A percentile compares a stretch with the other conserved stretches of the same genome.
phyloP scores from a whole-genome alignment of 1,139 yeast species.

The Suhomyces taliae region DNA sequence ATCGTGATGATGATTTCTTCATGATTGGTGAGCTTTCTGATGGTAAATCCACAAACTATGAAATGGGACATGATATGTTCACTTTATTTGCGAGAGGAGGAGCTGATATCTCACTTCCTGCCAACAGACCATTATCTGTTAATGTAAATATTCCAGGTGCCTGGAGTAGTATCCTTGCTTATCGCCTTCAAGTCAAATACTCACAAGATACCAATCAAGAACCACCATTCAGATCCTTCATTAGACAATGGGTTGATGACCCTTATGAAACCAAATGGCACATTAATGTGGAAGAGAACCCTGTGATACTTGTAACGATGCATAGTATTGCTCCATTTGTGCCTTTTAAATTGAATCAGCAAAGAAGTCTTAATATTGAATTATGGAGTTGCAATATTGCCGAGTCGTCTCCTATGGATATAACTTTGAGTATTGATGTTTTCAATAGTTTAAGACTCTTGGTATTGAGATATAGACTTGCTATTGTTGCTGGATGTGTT shows the following conservation, averaged over 20 bases:
- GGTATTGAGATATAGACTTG: constrained; percentile 63
- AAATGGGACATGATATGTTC: constrained; percentile 34
- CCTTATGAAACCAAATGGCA: constrained; percentile 82
- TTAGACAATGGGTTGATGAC: constrained; percentile 66
- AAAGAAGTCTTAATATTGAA: constrained; percentile 42
- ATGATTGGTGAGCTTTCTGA: constrained; percentile 34
- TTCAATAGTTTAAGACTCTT: constrained; percentile 50
- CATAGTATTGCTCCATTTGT: constrained; percentile 84
- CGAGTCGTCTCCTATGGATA: constrained; percentile 27
- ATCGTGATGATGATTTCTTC: constrained; percentile 33
- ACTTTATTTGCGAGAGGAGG: constrained; percentile 32
- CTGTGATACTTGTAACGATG: constrained; percentile 42
- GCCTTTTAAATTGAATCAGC: constrained; percentile 44
- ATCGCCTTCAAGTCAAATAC: constrained; percentile 35
- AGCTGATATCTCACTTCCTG: constrained; percentile 41
- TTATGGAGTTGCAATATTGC: constrained; percentile 36
- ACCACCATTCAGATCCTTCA: constrained; percentile 53
- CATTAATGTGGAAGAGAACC: constrained; percentile 38
- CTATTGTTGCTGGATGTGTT: constrained; percentile 58
- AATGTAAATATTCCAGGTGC: constrained; percentile 54
- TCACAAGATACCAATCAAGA: constrained; percentile 16
- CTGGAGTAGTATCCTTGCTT: constrained; percentile 64
- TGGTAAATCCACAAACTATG: constrained; percentile 20
- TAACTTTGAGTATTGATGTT: constrained; percentile 42
- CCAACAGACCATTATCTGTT: constrained; percentile 45